These are phyloP conservation scores for Naematelia encephala DNA, from an alignment of 768 basidiomycete genomes.

Conservation along the genomic window DNA sequence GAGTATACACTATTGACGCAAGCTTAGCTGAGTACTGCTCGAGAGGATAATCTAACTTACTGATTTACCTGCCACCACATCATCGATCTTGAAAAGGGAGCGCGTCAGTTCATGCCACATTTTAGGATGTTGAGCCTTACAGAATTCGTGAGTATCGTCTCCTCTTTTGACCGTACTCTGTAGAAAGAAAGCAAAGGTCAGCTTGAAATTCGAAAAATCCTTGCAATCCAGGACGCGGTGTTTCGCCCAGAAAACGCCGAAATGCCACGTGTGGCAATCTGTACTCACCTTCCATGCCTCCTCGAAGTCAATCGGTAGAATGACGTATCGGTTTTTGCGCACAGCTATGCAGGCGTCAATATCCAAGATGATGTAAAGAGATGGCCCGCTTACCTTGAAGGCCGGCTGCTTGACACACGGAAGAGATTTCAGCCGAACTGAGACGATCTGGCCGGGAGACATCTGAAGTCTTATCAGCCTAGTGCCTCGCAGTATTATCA, in stretches of 20 bases:
- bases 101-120: not conserved
- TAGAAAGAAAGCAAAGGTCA: constrained; percentile 28
- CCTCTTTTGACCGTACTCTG: constrained; percentile 95
- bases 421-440: constrained; percentile 91
- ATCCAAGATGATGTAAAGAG: constrained; percentile 1
- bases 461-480: constrained; percentile 56
- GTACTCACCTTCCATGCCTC: constrained; percentile 95
- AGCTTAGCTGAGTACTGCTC: not conserved
- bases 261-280: constrained; percentile 15
- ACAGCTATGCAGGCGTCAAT: constrained; percentile 61
- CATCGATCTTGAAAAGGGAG: constrained; percentile 34
- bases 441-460: constrained; percentile 94
- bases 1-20: not conserved
- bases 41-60: not conserved
- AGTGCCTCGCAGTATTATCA: not conserved
- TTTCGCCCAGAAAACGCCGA: constrained; percentile 6
- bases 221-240: constrained; percentile 15
- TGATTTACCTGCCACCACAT: not conserved
- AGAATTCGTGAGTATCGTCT: constrained; percentile 97
- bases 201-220: constrained; percentile 45
- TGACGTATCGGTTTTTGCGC: constrained; percentile 96
- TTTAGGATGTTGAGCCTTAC: constrained; percentile 53
- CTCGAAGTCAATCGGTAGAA: constrained; percentile 94
- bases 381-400: constrained; percentile 67
- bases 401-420: constrained; percentile 94